phyloP scores from a whole-genome alignment of 1,284 basidiomycete species.

The Cryptococcus amylolentus region DNA sequence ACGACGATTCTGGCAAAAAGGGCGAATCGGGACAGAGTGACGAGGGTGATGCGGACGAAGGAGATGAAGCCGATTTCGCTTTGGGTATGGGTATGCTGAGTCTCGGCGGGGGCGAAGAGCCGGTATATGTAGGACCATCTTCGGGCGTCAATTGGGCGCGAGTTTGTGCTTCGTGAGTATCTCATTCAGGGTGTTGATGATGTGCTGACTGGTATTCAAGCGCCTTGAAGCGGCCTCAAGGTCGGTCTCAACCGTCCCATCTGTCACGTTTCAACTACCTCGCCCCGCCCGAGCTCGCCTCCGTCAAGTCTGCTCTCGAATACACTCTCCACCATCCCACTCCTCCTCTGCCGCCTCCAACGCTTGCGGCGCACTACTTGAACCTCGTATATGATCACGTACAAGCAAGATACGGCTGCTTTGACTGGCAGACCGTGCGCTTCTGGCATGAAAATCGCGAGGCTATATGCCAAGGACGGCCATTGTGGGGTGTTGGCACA shows the following conservation, averaged over 20 bases:
- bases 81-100: conserved; percentile 27
- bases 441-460: conserved; percentile 30
- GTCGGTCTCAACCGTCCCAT: conserved; percentile 15
- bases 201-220: conserved; percentile 2
- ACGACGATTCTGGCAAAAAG: neutral
- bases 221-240: conserved; percentile 21
- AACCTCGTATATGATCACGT: conserved; percentile 27
- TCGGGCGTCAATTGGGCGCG: conserved; percentile 35
- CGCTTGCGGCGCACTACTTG: conserved; percentile 23
- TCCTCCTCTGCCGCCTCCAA: conserved; percentile 23
- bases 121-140: conserved; percentile 32
- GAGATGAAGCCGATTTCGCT: conserved; percentile 27
- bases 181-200: neutral
- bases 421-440: conserved; percentile 28
- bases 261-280: conserved; percentile 28
- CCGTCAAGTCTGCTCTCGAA: conserved; percentile 25
- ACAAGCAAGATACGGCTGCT: conserved; percentile 31
- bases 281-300: conserved; percentile 25
- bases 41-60: conserved; percentile 6
- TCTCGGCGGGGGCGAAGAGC: conserved; percentile 26
- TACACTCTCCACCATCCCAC: conserved; percentile 28
- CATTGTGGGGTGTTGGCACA: conserved; percentile 22
- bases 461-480: conserved; percentile 25
- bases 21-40: neutral
- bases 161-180: conserved; percentile 30